Percentiles rank a stretch among this genome's conserved stretches.
phyloP scores from a whole-genome alignment of 1,284 basidiomycete species.

The Rhodotorula sp. region DNA sequence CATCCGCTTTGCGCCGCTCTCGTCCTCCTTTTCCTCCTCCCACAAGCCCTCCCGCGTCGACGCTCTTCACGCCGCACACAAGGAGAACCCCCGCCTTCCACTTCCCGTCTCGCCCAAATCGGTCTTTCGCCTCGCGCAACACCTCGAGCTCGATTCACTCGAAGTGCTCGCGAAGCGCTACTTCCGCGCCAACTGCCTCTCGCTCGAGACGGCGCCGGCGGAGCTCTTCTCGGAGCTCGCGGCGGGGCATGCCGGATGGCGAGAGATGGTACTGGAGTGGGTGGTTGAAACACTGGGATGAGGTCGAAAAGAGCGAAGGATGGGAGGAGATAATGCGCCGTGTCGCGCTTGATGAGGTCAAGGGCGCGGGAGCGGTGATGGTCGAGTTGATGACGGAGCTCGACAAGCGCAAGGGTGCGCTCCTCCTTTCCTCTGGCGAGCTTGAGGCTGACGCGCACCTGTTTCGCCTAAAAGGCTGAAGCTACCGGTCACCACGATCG shows the following conservation, averaged over 20 bases:
- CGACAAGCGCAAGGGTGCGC: no score
- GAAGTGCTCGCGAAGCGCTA: no score
- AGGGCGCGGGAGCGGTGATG: not conserved
- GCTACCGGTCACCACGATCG: no score
- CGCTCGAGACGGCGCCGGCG: not conserved
- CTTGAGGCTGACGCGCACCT: no score
- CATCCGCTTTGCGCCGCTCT: constrained; percentile 10
- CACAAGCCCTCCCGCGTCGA: not conserved
- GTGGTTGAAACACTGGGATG: not conserved
- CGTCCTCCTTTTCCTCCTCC: not conserved
- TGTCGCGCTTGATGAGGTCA: not conserved
- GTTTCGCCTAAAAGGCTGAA: no score
- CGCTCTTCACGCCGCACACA: not conserved
- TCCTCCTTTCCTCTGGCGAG: no score
- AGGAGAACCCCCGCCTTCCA: not conserved
- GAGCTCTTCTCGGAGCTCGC: not conserved
- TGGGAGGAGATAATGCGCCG: not conserved
- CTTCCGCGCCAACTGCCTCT: not conserved
- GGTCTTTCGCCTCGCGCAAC: constrained; percentile 5
- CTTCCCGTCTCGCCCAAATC: constrained; percentile 2
- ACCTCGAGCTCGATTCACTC: constrained; percentile 5
- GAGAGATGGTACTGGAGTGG: not conserved
- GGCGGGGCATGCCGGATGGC: not conserved
- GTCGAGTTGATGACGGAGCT: not conserved
- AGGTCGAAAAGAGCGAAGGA: not conserved